phyloP scores from a whole-genome alignment of 257 asterid genomes.

The Nicotiana benthamiana region DNA sequence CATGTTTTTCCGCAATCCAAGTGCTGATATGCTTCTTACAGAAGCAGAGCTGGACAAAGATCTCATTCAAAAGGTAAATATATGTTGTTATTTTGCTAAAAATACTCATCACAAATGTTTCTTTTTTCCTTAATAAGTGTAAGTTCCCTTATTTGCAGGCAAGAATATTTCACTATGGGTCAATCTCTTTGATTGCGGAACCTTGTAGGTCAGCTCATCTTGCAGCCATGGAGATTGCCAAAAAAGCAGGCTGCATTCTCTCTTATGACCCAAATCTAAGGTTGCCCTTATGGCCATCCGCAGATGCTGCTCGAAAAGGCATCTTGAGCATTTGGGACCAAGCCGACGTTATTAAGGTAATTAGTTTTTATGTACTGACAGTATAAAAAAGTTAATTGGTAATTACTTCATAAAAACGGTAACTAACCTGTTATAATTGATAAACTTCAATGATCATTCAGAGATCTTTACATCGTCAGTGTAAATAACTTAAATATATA shows the following conservation, averaged over 20 bases:
- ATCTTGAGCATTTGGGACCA: slow-evolving; percentile 35
- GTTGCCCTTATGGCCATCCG: slow-evolving; percentile 37
- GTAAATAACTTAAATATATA: not conserved
- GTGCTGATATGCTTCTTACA: slow-evolving; percentile 34
- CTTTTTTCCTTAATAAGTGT: too few relatives aligned
- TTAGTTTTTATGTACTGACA: too few relatives aligned
- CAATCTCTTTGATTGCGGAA: slow-evolving; percentile 82
- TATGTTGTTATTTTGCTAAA: too few relatives aligned
- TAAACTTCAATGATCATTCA: too few relatives aligned
- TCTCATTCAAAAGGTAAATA: slow-evolving; percentile 24
- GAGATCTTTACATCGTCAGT: too few relatives aligned
- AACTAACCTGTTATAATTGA: too few relatives aligned
- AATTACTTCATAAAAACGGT: too few relatives aligned
- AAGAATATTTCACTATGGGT: slow-evolving; percentile 77
- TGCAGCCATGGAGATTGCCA: slow-evolving; percentile 73
- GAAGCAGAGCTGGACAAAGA: slow-evolving; percentile 27
- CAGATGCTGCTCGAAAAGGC: slow-evolving; percentile 5
- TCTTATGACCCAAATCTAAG: slow-evolving; percentile 93
- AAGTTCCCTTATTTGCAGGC: slow-evolving; percentile 28
- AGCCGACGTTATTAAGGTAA: slow-evolving; percentile 33
- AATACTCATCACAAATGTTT: too few relatives aligned
- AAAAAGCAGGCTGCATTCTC: slow-evolving; percentile 64
- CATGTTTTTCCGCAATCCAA: slow-evolving; percentile 53
- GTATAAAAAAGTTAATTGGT: too few relatives aligned
- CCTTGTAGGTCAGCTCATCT: slow-evolving; percentile 83